These are phyloP conservation scores for Yamadazyma triangularis DNA, from an alignment of 1,139 yeast genomes.

Conservation along the genomic window DNA sequence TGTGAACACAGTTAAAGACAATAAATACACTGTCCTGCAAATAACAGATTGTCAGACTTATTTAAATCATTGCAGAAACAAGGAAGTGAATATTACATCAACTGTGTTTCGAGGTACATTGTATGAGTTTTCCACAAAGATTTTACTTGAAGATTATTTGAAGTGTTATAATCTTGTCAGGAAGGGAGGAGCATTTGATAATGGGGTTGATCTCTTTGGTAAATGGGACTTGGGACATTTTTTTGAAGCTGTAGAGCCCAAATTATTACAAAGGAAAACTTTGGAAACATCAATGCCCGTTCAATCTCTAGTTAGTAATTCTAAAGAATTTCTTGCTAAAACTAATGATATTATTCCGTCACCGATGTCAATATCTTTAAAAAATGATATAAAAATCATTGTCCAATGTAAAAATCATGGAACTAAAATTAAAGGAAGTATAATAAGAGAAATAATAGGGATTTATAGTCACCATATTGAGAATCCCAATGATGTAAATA, in stretches of 20 bases:
- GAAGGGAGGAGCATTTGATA: constrained; percentile 67
- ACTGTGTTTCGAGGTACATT: constrained; percentile 65
- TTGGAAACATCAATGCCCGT: constrained; percentile 3
- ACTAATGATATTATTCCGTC: constrained; percentile 5
- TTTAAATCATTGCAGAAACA: constrained; percentile 23
- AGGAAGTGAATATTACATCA: constrained; percentile 23
- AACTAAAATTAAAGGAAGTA: constrained; percentile 45
- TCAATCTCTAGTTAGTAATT: constrained; percentile 13
- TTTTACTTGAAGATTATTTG: constrained; percentile 39
- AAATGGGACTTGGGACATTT: constrained; percentile 47
- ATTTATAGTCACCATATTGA: constrained; percentile 42
- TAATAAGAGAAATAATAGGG: constrained; percentile 58
- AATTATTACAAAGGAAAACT: constrained; percentile 2
- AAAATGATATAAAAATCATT: constrained; percentile 29
- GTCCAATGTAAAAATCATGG: constrained; percentile 58
- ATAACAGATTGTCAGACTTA: constrained; percentile 15
- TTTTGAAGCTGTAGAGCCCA: constrained; percentile 13
- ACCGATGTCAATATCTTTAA: constrained; percentile 15
- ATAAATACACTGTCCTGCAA: not conserved
- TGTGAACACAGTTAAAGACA: too few relatives aligned
- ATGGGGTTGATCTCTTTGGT: constrained; percentile 68
- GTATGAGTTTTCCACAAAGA: constrained; percentile 57
- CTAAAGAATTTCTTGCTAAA: constrained; percentile 13
- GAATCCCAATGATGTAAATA: constrained; percentile 12
- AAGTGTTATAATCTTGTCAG: constrained; percentile 36